Evolutionary conservation across 192 early-diverging fungal species (phyloP).

Genomic region (Coemansia sp.): DNA sequence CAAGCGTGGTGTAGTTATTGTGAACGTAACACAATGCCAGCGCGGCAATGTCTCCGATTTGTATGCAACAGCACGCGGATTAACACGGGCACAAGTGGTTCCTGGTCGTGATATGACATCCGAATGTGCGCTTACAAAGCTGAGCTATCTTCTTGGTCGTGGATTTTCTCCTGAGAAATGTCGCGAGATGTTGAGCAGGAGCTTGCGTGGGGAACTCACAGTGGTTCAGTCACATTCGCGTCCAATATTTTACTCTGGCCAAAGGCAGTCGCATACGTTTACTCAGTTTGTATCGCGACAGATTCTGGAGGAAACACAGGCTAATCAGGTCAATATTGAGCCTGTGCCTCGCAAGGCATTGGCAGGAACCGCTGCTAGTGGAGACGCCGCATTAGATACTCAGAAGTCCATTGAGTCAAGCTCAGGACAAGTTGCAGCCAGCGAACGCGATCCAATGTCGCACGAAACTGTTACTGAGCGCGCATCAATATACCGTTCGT

Average conservation of each 20-base stretch:
- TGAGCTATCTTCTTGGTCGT: conserved; percentile 87
- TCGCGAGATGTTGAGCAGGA: conserved; percentile 76
- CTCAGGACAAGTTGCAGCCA: background rate
- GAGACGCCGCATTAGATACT: background rate
- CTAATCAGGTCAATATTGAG: conserved; percentile 43
- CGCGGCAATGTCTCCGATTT: conserved; percentile 82
- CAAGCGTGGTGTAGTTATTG: conserved; percentile 91
- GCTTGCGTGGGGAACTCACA: conserved; percentile 91
- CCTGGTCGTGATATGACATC: conserved; percentile 94
- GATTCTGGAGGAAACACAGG: conserved; percentile 49
- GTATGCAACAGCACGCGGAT: conserved; percentile 86
- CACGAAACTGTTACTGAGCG: conserved; percentile 58
- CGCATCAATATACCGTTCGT: conserved; percentile 67
- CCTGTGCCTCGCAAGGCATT: conserved; percentile 11
- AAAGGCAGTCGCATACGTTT: conserved; percentile 41
- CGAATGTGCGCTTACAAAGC: conserved; percentile 94
- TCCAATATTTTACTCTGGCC: conserved; percentile 43
- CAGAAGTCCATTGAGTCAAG: background rate
- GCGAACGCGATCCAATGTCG: conserved; percentile 16
- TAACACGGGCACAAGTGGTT: conserved; percentile 77
- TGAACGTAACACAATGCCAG: conserved; percentile 90
- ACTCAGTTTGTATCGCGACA: conserved; percentile 53
- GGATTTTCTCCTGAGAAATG: conserved; percentile 63
- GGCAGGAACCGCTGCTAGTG: background rate
- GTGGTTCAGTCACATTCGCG: conserved; percentile 46